Conservation (phyloP, 2,329 filamentous ascomycete genomes). For the Pestalotiopsis sp. region DNA sequence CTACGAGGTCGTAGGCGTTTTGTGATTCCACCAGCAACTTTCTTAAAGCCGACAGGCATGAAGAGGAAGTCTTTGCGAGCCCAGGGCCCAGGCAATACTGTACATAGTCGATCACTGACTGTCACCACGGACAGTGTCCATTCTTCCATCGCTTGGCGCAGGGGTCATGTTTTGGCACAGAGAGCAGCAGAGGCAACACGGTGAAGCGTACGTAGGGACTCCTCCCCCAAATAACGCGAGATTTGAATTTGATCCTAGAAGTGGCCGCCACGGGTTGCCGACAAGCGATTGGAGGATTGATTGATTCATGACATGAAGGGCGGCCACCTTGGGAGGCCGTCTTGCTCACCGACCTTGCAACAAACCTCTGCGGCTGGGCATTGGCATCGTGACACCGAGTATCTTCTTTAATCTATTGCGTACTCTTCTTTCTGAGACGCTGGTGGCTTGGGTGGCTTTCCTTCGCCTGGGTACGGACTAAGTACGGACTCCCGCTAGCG, state of each 20-base stretch:
- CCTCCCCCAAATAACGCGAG: not conserved
- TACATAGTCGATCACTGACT: not conserved
- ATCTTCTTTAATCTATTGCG: conserved; percentile 29
- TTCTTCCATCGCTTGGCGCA: not conserved
- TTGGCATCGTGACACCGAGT: conserved; percentile 33
- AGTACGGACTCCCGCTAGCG: conserved; percentile 19
- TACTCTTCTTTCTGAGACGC: conserved; percentile 30
- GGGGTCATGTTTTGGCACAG: not conserved
- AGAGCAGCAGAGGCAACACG: not conserved
- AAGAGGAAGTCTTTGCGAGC: not conserved
- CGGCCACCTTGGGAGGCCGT: conserved; percentile 2
- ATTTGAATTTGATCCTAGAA: conserved; percentile 6
- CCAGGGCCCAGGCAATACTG: not conserved
- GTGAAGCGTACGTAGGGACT: not conserved
- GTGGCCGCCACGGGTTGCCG: conserved; percentile 6
- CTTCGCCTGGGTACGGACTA: conserved; percentile 23
- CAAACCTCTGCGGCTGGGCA: conserved; percentile 27
- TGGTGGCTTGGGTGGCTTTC: conserved; percentile 33
- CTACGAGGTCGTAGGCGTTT: too few relatives aligned
- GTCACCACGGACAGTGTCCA: not conserved
- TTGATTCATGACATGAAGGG: not conserved
- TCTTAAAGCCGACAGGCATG: too few relatives aligned
- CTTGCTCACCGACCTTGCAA: conserved; percentile 18
- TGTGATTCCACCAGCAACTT: too few relatives aligned
- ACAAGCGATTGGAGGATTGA: conserved; percentile 5